Conservation (phyloP, 495 filamentous ascomycete genomes). For the Aspergillus sclerotioniger region DNA sequence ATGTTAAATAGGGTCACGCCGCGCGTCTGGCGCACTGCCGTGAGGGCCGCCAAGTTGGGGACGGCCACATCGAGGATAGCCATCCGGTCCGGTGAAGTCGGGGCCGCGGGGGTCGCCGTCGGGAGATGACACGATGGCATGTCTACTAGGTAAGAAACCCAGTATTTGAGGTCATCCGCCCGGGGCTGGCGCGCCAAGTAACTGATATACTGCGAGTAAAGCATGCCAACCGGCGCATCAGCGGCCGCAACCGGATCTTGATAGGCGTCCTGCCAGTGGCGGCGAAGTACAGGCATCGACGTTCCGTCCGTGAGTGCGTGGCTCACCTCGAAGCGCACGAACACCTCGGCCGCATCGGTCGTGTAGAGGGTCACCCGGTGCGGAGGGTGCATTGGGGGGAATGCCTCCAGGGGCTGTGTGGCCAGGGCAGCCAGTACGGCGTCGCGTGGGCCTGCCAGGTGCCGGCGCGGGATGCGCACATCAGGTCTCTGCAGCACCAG, state of each 20-base stretch:
- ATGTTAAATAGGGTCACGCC: constrained; percentile 19
- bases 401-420: neutral
- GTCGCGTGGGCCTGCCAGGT: no score
- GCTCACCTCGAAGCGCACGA: neutral
- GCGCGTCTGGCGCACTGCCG: constrained; percentile 1
- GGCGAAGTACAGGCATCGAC: neutral
- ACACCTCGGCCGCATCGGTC: neutral
- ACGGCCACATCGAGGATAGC: neutral
- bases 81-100: neutral
- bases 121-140: neutral
- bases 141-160: neutral
- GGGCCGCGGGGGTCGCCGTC: constrained; percentile 1
- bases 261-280: neutral
- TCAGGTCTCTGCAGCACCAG: constrained; percentile 1
- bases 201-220: neutral
- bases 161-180: neutral
- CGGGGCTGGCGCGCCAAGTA: no score
- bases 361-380: neutral
- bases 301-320: neutral
- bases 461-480: no score
- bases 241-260: neutral
- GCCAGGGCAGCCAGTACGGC: neutral
- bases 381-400: neutral
- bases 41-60: constrained; percentile 10
- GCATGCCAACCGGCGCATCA: neutral